Evolutionary conservation across 108 stramenopile genomes (phyloP).

Genomic region (Pelagomonas calceolata): DNA sequence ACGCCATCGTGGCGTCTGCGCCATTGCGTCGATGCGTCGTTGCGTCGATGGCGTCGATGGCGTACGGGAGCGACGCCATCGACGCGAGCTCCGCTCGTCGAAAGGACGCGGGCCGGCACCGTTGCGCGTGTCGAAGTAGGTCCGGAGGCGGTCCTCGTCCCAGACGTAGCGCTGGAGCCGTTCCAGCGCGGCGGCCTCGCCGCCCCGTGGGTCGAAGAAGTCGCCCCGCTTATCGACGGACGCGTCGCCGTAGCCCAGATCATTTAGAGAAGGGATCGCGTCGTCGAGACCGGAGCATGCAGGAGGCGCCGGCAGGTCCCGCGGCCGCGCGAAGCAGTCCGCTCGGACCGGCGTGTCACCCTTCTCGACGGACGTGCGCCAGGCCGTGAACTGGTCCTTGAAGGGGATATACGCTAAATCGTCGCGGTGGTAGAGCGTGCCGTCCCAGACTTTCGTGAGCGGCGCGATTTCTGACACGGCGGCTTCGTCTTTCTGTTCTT

Average conservation of each 20-base stretch:
- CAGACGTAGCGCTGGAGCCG: conserved; percentile 80
- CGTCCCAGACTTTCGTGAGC: conserved; percentile 57
- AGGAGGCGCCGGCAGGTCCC: conserved; percentile 50
- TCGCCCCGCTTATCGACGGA: conserved; percentile 53
- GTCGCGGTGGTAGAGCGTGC: conserved; percentile 64
- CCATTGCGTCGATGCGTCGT: no score
- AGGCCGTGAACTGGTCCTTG: conserved; percentile 67
- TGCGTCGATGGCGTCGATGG: no score
- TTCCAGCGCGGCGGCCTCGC: conserved; percentile 72
- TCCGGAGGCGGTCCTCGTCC: conserved; percentile 65
- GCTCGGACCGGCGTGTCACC: conserved; percentile 9
- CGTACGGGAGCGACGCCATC: no score
- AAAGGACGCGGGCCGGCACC: no score
- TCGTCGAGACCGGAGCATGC: background rate
- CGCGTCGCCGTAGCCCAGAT: conserved; percentile 57
- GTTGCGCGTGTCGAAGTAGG: conserved; percentile 92
- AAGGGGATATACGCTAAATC: conserved; percentile 52
- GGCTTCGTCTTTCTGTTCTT: conserved; percentile 53
- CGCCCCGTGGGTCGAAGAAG: conserved; percentile 66
- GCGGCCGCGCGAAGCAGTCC: conserved; percentile 23
- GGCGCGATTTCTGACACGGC: conserved; percentile 19
- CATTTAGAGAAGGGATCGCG: conserved; percentile 44
- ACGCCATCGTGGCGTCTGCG: no score
- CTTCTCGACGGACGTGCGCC: conserved; percentile 79
- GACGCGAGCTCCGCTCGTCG: no score